These are phyloP conservation scores for Russula virescens DNA, from an alignment of 768 basidiomycete species.

Conservation along the genomic window DNA sequence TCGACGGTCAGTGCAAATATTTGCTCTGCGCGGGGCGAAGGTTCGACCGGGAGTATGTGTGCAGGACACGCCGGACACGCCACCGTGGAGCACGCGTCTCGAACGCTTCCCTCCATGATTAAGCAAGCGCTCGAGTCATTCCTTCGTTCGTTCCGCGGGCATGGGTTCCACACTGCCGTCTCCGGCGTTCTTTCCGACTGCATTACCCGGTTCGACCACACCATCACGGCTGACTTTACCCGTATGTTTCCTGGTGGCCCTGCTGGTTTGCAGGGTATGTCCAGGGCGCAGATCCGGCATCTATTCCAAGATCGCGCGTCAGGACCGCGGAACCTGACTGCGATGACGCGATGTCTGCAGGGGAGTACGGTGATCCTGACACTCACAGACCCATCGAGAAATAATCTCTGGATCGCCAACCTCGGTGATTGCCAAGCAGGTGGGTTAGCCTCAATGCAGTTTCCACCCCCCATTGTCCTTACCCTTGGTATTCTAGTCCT, in stretches of 20 bases:
- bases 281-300: conserved; percentile 49
- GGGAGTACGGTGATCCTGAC: conserved; percentile 74
- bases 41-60: not conserved
- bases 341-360: conserved; percentile 68
- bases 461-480: not conserved
- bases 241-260: conserved; percentile 50
- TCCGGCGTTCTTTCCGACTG: conserved; percentile 37
- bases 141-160: conserved; percentile 27
- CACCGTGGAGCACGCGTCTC: conserved; percentile 41
- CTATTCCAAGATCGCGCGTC: conserved; percentile 60
- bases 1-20: conserved; percentile 36
- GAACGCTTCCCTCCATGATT: conserved; percentile 38
- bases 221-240: conserved; percentile 40
- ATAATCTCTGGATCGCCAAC: conserved; percentile 74
- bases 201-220: conserved; percentile 38
- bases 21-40: not conserved
- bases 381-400: conserved; percentile 60
- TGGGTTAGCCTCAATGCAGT: conserved; percentile 32
- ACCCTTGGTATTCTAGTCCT: conserved; percentile 24
- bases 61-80: conserved; percentile 46
- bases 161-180: conserved; percentile 32
- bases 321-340: conserved; percentile 56
- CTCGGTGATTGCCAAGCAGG: conserved; percentile 77
- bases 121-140: conserved; percentile 35
- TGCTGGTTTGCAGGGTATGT: conserved; percentile 35